Conservation (phyloP, 2,329 filamentous ascomycete genomes). For the Trichoderma hamatum region DNA sequence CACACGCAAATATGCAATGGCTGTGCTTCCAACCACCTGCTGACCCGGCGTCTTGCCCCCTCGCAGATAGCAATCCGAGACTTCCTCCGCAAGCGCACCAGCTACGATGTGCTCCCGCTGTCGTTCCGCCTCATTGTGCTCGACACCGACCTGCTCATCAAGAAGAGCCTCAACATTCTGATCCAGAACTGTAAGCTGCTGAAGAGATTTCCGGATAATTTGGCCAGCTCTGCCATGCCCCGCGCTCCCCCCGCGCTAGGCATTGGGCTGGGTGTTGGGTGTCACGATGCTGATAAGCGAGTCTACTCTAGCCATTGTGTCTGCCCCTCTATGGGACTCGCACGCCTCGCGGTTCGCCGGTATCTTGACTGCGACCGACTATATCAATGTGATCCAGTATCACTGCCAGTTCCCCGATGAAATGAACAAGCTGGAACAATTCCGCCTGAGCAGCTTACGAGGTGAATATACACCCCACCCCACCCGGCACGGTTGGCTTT, state of each 20-base stretch:
- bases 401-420: constrained; percentile 97
- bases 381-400: constrained; percentile 98
- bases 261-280: neutral
- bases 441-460: constrained; percentile 86
- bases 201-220: neutral
- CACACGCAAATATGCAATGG: neutral
- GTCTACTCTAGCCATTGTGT: constrained; percentile 77
- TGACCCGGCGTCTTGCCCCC: constrained; percentile 28
- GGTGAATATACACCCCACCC: constrained; percentile 55
- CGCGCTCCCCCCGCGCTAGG: neutral
- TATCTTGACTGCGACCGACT: constrained; percentile 92
- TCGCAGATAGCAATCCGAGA: constrained; percentile 86
- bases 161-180: constrained; percentile 94
- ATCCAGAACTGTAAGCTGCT: constrained; percentile 80
- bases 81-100: constrained; percentile 93
- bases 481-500: neutral
- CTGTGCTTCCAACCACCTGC: neutral
- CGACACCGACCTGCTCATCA: constrained; percentile 92
- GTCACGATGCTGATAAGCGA: constrained; percentile 19
- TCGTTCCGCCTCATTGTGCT: constrained; percentile 96
- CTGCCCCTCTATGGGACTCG: constrained; percentile 95
- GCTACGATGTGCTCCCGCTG: constrained; percentile 95
- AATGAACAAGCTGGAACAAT: constrained; percentile 87
- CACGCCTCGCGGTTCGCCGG: constrained; percentile 90
- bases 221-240: neutral